Conservation (phyloP, 345 rosid species). For the Nephelium lappaceum region DNA sequence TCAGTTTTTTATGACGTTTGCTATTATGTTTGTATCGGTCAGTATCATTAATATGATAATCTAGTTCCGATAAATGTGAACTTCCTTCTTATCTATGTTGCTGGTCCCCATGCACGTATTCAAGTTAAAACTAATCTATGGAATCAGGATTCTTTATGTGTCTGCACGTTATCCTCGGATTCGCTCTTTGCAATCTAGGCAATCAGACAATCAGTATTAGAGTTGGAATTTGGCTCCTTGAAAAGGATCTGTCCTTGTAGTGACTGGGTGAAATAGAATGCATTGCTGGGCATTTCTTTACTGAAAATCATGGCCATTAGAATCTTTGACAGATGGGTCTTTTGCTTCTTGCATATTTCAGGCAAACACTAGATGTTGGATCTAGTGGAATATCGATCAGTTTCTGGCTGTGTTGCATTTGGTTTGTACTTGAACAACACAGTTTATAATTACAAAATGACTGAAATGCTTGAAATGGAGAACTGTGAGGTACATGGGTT, state of each 20-base stretch:
- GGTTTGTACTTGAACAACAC: no score
- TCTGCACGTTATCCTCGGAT: no score
- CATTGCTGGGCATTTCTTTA: not conserved
- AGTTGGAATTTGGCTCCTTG: not conserved
- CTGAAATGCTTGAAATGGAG: not conserved
- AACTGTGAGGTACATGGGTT: not conserved
- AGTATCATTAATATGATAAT: not conserved
- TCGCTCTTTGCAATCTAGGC: not conserved
- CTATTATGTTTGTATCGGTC: not conserved
- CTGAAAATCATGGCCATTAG: not conserved
- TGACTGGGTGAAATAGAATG: not conserved
- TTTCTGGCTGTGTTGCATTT: not conserved
- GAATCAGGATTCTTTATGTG: not conserved
- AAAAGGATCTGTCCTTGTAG: not conserved
- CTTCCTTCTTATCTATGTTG: not conserved
- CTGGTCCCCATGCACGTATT: not conserved
- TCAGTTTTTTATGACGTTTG: not conserved
- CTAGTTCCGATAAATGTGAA: not conserved
- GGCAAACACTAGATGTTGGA: not conserved
- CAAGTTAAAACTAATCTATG: not conserved
- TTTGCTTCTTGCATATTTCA: not conserved
- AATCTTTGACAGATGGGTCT: not conserved
- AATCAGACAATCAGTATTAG: not conserved
- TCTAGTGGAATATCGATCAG: not conserved
- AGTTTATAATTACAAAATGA: not conserved